phyloP scores from a whole-genome alignment of 257 asterid genomes.

The Solanum raphanifolium region DNA sequence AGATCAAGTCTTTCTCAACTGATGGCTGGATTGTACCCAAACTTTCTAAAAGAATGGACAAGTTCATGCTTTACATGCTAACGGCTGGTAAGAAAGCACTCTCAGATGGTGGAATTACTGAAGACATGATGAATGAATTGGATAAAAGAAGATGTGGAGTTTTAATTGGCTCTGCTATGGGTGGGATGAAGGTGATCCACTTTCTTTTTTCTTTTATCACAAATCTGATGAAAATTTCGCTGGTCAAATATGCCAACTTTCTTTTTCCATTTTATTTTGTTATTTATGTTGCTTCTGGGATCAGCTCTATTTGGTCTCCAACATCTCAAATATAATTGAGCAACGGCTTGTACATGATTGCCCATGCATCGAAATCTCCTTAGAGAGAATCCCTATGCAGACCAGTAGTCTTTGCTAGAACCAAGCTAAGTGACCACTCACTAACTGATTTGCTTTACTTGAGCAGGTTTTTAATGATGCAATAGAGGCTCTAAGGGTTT shows the following conservation, averaged over 20 bases:
- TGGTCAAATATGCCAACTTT: neutral
- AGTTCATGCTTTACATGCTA: slow-evolving; percentile 94
- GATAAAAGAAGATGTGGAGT: slow-evolving; percentile 84
- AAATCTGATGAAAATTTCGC: neutral
- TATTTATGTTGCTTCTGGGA: neutral
- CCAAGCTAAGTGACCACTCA: neutral
- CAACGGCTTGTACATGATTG: neutral
- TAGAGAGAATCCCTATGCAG: neutral
- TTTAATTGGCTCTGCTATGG: slow-evolving; percentile 91
- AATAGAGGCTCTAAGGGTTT: slow-evolving; percentile 80
- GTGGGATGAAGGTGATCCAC: slow-evolving; percentile 81
- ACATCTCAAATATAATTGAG: neutral
- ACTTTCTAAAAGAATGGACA: slow-evolving; percentile 87
- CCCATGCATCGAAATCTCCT: neutral
- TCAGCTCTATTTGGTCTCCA: neutral
- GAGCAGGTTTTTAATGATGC: slow-evolving; percentile 86
- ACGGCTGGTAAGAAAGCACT: slow-evolving; percentile 95
- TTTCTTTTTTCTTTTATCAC: neutral
- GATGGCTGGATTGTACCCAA: slow-evolving; percentile 96
- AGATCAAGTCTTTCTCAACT: slow-evolving; percentile 80
- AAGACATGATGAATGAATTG: slow-evolving; percentile 54
- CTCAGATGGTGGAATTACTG: slow-evolving; percentile 79
- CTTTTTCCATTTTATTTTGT: neutral
- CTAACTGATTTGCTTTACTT: slow-evolving; percentile 2
- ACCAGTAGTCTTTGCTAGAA: neutral